A percentile compares a stretch with the other conserved stretches of the same genome.
phyloP scores from a whole-genome alignment of 2,329 filamentous ascomycete genomes.

The Penicillium fuscoglaucum region DNA sequence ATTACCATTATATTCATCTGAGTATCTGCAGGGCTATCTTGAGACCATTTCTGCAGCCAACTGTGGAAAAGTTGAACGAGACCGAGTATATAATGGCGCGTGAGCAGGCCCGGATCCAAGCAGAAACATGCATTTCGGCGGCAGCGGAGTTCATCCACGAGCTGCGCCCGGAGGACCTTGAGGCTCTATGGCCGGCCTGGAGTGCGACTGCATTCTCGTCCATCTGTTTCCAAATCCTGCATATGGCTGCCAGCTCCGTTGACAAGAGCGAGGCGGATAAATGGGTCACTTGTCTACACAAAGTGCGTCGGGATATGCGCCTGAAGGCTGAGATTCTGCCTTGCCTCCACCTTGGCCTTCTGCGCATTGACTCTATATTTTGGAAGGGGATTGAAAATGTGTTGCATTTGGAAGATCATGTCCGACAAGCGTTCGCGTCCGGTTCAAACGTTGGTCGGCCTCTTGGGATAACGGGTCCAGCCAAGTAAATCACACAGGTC shows the following conservation, averaged over 20 bases:
- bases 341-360: constrained; percentile 2
- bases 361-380: constrained; percentile 6
- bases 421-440: neutral
- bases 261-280: neutral
- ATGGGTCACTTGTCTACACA: constrained; percentile 1
- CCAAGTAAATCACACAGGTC: neutral
- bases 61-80: neutral
- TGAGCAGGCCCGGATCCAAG: constrained; percentile 1
- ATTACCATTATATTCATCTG: constrained; percentile 6
- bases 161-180: neutral
- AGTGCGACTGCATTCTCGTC: constrained; percentile 2
- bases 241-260: neutral
- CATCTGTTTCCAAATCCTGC: constrained; percentile 3
- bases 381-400: constrained; percentile 3
- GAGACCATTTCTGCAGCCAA: neutral
- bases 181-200: constrained; percentile 3
- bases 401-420: constrained; percentile 5
- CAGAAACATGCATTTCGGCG: neutral
- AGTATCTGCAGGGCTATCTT: constrained; percentile 1
- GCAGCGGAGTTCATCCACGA: constrained; percentile 2
- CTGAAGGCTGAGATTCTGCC: constrained; percentile 5
- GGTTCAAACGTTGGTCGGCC: neutral
- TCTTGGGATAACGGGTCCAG: neutral
- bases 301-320: constrained; percentile 6
- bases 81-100: neutral